Evolutionary conservation across 2,329 filamentous ascomycete genomes (phyloP).

Genomic region (Aspergillus terreus): DNA sequence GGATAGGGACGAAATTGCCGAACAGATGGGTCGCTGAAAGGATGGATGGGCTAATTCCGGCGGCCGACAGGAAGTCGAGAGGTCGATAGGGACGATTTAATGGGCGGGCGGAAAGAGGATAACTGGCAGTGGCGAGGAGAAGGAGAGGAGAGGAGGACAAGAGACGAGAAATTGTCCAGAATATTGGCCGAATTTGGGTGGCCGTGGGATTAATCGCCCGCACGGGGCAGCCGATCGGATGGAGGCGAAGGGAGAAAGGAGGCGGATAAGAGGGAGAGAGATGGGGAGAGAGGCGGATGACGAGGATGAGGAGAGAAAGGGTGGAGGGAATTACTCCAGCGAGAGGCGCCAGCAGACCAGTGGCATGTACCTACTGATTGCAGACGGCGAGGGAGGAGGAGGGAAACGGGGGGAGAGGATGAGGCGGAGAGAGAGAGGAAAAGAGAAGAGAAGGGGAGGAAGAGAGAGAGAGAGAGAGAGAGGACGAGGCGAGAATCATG

Average conservation of each 20-base stretch:
- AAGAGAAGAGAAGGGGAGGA: constrained; percentile 19
- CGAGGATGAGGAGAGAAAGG: constrained; percentile 9
- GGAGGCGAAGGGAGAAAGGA: constrained; percentile 16
- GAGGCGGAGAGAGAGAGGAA: constrained; percentile 15
- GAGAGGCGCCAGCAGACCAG: constrained; percentile 10
- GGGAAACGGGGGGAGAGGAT: constrained; percentile 10
- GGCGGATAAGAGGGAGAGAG: constrained; percentile 19
- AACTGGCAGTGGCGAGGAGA: constrained; percentile 8
- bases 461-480: constrained; percentile 13
- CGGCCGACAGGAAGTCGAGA: constrained; percentile 7
- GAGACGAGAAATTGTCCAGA: constrained; percentile 14
- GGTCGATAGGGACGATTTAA: constrained; percentile 8
- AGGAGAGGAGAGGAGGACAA: constrained; percentile 8
- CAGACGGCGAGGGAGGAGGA: neutral
- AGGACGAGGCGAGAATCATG: constrained; percentile 11
- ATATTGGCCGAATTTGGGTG: constrained; percentile 24
- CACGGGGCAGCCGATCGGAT: constrained; percentile 27
- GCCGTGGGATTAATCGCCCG: constrained; percentile 26
- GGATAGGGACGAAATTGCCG: constrained; percentile 6
- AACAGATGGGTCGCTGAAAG: constrained; percentile 1
- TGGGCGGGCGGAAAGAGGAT: constrained; percentile 3
- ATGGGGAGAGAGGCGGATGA: constrained; percentile 13
- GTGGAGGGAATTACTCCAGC: constrained; percentile 1
- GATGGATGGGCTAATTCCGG: constrained; percentile 3
- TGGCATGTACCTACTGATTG: constrained; percentile 8